Conservation (phyloP, 2,329 filamentous ascomycete genomes). For the Xylaria polymorpha region DNA sequence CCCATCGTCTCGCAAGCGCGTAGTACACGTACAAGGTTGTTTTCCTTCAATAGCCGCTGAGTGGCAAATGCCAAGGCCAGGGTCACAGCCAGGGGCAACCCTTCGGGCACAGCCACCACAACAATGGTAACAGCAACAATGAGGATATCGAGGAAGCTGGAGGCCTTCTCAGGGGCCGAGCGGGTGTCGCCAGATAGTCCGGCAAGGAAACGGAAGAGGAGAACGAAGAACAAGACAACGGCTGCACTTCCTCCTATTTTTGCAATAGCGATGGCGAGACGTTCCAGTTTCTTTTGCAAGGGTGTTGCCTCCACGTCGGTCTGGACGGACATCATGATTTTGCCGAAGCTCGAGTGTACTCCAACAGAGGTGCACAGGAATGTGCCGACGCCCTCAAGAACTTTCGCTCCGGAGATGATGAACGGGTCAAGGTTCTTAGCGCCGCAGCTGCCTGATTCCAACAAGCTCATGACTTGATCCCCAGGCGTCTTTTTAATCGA, state of each 20-base stretch:
- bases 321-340: constrained; percentile 66
- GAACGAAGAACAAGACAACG: constrained; percentile 78
- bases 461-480: constrained; percentile 66
- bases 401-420: constrained; percentile 68
- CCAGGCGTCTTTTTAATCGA: constrained; percentile 72
- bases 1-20: constrained; percentile 78
- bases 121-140: constrained; percentile 75
- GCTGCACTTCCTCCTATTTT: constrained; percentile 73
- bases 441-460: constrained; percentile 62
- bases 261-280: constrained; percentile 62
- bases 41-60: constrained; percentile 74
- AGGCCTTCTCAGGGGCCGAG: constrained; percentile 66
- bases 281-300: constrained; percentile 64
- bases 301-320: constrained; percentile 65
- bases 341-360: constrained; percentile 65
- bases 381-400: constrained; percentile 65
- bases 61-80: constrained; percentile 75
- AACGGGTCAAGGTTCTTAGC: constrained; percentile 70
- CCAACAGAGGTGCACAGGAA: constrained; percentile 67
- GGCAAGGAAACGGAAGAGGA: constrained; percentile 82
- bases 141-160: constrained; percentile 71
- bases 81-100: constrained; percentile 74
- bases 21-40: constrained; percentile 75
- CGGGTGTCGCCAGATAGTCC: constrained; percentile 63
- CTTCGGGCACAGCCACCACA: constrained; percentile 76